These are phyloP conservation scores for Candida nanaspora DNA, from an alignment of 805 yeast genomes.

Conservation along the genomic window DNA sequence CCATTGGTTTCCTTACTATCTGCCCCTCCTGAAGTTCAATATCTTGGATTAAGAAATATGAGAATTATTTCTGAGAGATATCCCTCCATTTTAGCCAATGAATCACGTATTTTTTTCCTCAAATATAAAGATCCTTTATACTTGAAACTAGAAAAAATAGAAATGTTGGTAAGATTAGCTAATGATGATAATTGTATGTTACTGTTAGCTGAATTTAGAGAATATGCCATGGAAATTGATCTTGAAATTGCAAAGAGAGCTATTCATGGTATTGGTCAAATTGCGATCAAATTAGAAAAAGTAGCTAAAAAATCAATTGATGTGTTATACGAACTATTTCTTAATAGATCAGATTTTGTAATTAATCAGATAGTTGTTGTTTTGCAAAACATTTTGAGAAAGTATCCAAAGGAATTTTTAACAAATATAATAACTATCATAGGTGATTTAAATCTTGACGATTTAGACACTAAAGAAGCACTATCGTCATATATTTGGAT, in stretches of 20 bases:
- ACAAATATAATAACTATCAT: conserved; percentile 51
- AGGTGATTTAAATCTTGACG: conserved; percentile 35
- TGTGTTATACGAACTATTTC: conserved; percentile 47
- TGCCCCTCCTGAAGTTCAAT: conserved; percentile 91
- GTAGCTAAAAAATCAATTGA: conserved; percentile 54
- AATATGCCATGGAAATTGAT: conserved; percentile 82
- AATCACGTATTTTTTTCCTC: conserved; percentile 82
- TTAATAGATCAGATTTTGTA: conserved; percentile 56
- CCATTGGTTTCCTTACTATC: conserved; percentile 85
- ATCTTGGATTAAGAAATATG: conserved; percentile 85
- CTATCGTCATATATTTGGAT: conserved; percentile 61
- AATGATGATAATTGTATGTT: conserved; percentile 51
- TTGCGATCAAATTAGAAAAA: conserved; percentile 56
- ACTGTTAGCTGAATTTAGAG: conserved; percentile 63
- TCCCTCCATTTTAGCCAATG: conserved; percentile 71
- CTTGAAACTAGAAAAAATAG: conserved; percentile 69
- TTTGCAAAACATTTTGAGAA: conserved; percentile 58
- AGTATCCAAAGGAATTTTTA: conserved; percentile 48
- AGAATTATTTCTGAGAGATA: conserved; percentile 83
- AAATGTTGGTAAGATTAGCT: conserved; percentile 64
- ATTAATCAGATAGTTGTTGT: conserved; percentile 56
- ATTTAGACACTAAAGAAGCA: conserved; percentile 42
- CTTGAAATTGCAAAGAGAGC: conserved; percentile 65
- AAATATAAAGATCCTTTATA: conserved; percentile 81
- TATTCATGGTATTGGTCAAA: conserved; percentile 60